Conservation (phyloP, 768 basidiomycete species). For the Phylloporus rhodoxanthus region DNA sequence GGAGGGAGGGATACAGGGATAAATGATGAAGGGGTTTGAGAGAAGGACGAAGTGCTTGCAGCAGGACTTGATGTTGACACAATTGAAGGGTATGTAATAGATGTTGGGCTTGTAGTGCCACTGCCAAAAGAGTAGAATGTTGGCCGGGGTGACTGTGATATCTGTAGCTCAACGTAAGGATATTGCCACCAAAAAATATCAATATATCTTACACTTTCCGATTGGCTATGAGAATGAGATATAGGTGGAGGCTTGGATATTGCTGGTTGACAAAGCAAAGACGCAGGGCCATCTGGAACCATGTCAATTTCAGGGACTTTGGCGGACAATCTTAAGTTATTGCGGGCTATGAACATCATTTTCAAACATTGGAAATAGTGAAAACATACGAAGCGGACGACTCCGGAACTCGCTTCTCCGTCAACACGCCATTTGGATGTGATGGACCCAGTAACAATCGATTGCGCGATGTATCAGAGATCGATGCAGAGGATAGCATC, state of each 20-base stretch:
- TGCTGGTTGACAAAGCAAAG: conserved; percentile 35
- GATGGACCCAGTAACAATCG: conserved; percentile 7
- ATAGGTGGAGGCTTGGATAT: conserved; percentile 40
- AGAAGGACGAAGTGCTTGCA: conserved; percentile 36
- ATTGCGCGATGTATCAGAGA: conserved; percentile 12
- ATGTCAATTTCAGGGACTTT: conserved; percentile 12
- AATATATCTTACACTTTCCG: conserved; percentile 41
- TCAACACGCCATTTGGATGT: conserved; percentile 14
- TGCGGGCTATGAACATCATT: conserved; percentile 10
- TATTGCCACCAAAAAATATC: conserved; percentile 5
- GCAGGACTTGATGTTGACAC: conserved; percentile 34
- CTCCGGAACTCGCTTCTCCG: conserved; percentile 18
- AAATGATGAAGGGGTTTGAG: conserved; percentile 36
- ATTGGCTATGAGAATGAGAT: conserved; percentile 42
- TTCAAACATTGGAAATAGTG: background rate
- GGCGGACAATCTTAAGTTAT: conserved; percentile 12
- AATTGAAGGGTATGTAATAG: conserved; percentile 53
- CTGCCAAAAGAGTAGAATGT: conserved; percentile 36
- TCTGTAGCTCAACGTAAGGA: conserved; percentile 22
- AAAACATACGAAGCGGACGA: conserved; percentile 17
- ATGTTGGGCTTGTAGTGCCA: conserved; percentile 29
- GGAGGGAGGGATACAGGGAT: conserved; percentile 60
- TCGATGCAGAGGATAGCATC: conserved; percentile 15
- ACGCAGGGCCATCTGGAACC: conserved; percentile 10
- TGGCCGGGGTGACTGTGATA: conserved; percentile 31